These are phyloP conservation scores for Xerocomellus chrysenteron DNA, from an alignment of 768 basidiomycete species.

Conservation along the genomic window DNA sequence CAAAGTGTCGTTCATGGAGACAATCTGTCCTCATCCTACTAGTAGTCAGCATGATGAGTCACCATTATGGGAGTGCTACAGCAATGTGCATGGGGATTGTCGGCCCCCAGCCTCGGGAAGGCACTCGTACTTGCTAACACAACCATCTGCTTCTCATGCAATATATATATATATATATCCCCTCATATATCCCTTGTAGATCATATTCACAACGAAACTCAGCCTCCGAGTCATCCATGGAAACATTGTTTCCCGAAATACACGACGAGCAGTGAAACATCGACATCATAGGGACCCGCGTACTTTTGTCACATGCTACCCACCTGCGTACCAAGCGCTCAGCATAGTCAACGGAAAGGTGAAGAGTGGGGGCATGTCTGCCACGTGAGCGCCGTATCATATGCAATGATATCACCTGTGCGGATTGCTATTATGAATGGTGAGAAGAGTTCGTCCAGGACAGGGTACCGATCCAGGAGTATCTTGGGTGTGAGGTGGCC, in stretches of 20 bases:
- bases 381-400: conserved; percentile 79
- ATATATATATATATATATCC: conserved; percentile 71
- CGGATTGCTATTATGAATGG: conserved; percentile 84
- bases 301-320: conserved; percentile 69
- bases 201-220: conserved; percentile 96
- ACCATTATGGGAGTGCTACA: conserved; percentile 10
- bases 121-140: conserved; percentile 79
- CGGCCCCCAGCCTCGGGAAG: conserved; percentile 76
- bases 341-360: background rate
- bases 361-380: conserved; percentile 37
- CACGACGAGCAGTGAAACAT: conserved; percentile 78
- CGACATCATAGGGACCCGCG: conserved; percentile 69
- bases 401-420: conserved; percentile 72
- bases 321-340: conserved; percentile 44
- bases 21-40: background rate
- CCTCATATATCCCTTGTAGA: conserved; percentile 87
- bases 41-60: background rate
- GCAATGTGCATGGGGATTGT: conserved; percentile 44
- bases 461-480: conserved; percentile 71
- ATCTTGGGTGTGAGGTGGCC: conserved; percentile 80
- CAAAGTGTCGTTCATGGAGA: background rate
- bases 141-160: conserved; percentile 92
- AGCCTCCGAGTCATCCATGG: conserved; percentile 63
- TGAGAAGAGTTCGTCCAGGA: conserved; percentile 66
- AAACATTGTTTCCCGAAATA: conserved; percentile 67